Evolutionary conservation across 2,329 filamentous ascomycete species (phyloP).

Genomic region (Talaromyces amestolkiae): DNA sequence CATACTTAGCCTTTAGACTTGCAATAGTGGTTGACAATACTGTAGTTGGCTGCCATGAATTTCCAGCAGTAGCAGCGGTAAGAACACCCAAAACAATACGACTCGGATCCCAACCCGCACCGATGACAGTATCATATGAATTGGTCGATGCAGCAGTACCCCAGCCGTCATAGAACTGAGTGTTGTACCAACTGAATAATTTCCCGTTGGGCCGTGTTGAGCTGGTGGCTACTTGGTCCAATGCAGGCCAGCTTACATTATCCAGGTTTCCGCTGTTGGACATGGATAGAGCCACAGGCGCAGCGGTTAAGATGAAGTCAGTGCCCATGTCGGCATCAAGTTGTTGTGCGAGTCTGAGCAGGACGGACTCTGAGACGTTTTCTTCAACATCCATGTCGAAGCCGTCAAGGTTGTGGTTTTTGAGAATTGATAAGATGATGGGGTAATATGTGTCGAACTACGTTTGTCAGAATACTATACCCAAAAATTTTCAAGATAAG

Average conservation of each 20-base stretch:
- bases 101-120: constrained; percentile 60
- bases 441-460: constrained; percentile 51
- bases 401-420: constrained; percentile 39
- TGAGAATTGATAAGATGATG: constrained; percentile 35
- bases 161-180: constrained; percentile 82
- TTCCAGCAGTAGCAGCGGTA: constrained; percentile 67
- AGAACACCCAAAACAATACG: constrained; percentile 72
- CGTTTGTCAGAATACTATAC: background rate
- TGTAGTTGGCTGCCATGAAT: constrained; percentile 56
- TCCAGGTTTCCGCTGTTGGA: constrained; percentile 56
- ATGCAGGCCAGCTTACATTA: constrained; percentile 69
- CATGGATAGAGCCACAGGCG: constrained; percentile 65
- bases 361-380: constrained; percentile 33
- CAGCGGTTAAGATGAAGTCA: constrained; percentile 64
- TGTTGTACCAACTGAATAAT: constrained; percentile 73
- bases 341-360: constrained; percentile 47
- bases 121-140: constrained; percentile 52
- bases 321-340: constrained; percentile 62
- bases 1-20: constrained; percentile 54
- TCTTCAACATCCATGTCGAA: constrained; percentile 49
- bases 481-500: background rate
- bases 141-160: constrained; percentile 56
- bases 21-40: constrained; percentile 53
- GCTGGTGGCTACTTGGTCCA: constrained; percentile 51
- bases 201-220: constrained; percentile 47